Base-by-base conservation (phyloP, 2,329 filamentous ascomycete species). In the Neurospora crassa region DNA sequence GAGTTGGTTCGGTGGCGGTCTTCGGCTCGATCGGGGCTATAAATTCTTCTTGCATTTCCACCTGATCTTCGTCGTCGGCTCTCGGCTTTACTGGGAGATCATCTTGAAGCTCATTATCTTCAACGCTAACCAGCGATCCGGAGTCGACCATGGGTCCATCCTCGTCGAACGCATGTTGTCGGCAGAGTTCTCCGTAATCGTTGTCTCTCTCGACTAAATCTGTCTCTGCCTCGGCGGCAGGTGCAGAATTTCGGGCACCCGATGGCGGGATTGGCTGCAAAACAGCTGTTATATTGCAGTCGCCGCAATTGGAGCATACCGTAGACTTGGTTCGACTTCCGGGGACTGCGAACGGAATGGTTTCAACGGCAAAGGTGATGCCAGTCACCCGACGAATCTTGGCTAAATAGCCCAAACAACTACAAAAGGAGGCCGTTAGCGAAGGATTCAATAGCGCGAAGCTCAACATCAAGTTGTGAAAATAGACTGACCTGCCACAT, bases 401-500 rank as follows among this genome's bases (percentile, higher is more conserved):
- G 53, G 53, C 53, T 8, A 63, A 5, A 1, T 63, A 63, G 2
- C 53, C 24, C 10, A 63, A 16, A 8, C 53, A 63, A 34, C 53
- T 47, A 20, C 42, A n/a, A 16, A n/a, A 43, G 18, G 18, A n/a
- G 16, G 42, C 18, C 42, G 42, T 40, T 20, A 59, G 47, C 3
- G 29, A 24, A 7, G 45, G 0, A 24, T 11, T 14, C 3, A 5
- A 20, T 45, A 11, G 2, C n/a, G 11, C n/a, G 3, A 45, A 45
- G 43, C 2, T 20, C 11, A 10, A 45, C 1, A 53, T 29, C 11
- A 1, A 53, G 5, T 5, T 29, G 20, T 53, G 20, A 53, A 53
- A 8, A 6, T 7, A n/a, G 24, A 70, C 73, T 70, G 53, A 74
- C 73, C 41, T 73, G 70, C 10, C 34, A 24, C 75, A 76, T 1